Base-by-base conservation (phyloP, 2,329 filamentous ascomycete species). In the Fusarium oxysporum region DNA sequence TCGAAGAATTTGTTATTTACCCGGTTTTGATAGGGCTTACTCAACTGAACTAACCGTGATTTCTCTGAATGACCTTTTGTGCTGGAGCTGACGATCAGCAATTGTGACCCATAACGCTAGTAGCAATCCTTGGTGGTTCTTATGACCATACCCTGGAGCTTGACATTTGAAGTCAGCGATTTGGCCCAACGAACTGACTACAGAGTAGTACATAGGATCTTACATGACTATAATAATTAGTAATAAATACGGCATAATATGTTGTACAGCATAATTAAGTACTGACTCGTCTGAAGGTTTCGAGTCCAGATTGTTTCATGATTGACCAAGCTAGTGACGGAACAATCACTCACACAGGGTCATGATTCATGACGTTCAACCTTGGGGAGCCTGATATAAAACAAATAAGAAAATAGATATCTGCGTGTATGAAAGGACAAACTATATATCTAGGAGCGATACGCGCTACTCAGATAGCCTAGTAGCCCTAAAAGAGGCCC, bases 311-410 rank as follows among this genome's bases (percentile, higher is more conserved):
- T 3, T 16, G 4, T 17, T 12, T 4, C 1, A 17, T 17, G 6
- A 10, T 11, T n/a, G 0, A 2, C 2, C 6, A 3, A 47, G 25
- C 4, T n/a, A 8, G 9, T 2, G 1, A 6, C 0, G 2, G 2
- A 16, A 8, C 28, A 6, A 10, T 2, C 4, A 6, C 3, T 5
- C 12, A 11, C 2, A 0, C 1, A 2, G 2, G 6, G 2, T 23
- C 3, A 19, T 50, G 14, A 32, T 5, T 50, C 8, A 45, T 28
- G 12, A 28, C 3, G 4, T 12, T 17, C 2, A 8, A 19, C 13
- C 5, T 5, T 28, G 12, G 8, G 13, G 25, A 28, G 23, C 17
- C 8, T 1, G 5, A 14, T 3, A 12, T 4, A 13, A 13, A 23
- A 13, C 10, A 7, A 32, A n/a, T 7, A 1, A 17, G 10, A n/a